Conservation (phyloP, 2,329 filamentous ascomycete genomes). For the Fulvia fulva region DNA sequence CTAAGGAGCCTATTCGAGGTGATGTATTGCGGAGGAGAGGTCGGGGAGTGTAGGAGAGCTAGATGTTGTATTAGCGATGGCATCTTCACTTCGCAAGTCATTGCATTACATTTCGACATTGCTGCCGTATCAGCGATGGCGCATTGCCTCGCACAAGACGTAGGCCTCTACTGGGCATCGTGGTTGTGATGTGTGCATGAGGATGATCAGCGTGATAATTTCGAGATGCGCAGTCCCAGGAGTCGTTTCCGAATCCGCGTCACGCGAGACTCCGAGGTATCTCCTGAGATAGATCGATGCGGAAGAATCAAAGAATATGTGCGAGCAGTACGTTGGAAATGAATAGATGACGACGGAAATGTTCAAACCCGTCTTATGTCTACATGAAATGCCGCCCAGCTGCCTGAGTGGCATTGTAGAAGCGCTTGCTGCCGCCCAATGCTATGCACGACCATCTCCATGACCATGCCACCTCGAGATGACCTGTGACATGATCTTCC, state of each 20-base stretch:
- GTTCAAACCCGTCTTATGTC: neutral
- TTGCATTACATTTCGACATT: conserved; percentile 28
- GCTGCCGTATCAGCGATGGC: conserved; percentile 22
- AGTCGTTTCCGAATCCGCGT: neutral
- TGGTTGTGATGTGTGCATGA: conserved; percentile 5
- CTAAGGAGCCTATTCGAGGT: conserved; percentile 2
- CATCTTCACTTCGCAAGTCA: neutral
- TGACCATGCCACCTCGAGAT: conserved; percentile 2
- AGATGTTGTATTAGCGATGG: conserved; percentile 6
- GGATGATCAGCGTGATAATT: neutral
- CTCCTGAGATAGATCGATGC: neutral
- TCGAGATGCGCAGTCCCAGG: neutral
- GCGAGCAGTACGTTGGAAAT: too few relatives aligned
- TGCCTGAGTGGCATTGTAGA: neutral
- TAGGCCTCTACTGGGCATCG: conserved; percentile 47
- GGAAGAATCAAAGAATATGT: too few relatives aligned
- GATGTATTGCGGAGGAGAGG: conserved; percentile 13
- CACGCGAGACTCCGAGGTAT: neutral
- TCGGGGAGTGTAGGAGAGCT: conserved; percentile 28
- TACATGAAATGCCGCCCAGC: neutral
- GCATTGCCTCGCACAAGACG: conserved; percentile 31
- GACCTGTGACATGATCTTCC: neutral
- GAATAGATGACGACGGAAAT: too few relatives aligned
- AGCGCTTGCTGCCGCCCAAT: neutral
- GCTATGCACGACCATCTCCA: neutral